Base-by-base conservation (phyloP, 2,329 filamentous ascomycete genomes). In the Talaromyces albobiverticillius region DNA sequence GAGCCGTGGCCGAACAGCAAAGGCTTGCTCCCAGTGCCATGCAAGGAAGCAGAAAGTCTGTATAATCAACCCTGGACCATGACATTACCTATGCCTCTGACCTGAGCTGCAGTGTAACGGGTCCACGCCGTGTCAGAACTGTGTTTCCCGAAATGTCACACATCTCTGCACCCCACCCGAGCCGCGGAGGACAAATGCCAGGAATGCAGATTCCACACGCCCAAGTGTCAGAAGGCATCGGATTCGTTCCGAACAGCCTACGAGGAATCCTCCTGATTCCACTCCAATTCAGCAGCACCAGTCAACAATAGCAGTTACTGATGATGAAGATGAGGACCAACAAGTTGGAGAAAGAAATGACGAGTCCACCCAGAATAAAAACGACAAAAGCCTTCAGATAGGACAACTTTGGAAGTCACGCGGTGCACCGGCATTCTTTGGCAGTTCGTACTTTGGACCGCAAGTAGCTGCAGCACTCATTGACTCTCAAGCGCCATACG, bases 381-480 rank as follows among this genome's bases (percentile, higher is more conserved):
- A 57, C 46, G 49, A 16, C 42, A 59, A 59, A 45, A 51, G 47
- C 10, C 55, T 51, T 20, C 50, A 58, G n/a, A 54, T 68, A 41
- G 67, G 66, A 26, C 64, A 65, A 38, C 59, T 69, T 7, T 66
- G 61, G 53, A 66, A 67, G 50, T 62, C 64, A 8, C 61, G 66
- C 29, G 66, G 63, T 29, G 66, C 67, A 46, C 61, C 65, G 5
- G 64, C 66, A 8, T 68, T 65, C 45, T 65, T 67, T 38, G 66
- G 67, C 5, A 63, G 60, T 43, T 68, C 65, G 1, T 69, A 69
- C 54, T 68, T 69, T 57, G 67, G 67, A 8, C 66, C 64, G 46
- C 66, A 69, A 43, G 64, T 66, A 3, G 67, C 67, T 7, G 67
- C 67, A 0, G 62, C 61, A 11, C 65, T 69, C 53, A 67, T 69